Conservation (phyloP, 2,329 filamentous ascomycete species). For the Phaeosphaeria sp. region DNA sequence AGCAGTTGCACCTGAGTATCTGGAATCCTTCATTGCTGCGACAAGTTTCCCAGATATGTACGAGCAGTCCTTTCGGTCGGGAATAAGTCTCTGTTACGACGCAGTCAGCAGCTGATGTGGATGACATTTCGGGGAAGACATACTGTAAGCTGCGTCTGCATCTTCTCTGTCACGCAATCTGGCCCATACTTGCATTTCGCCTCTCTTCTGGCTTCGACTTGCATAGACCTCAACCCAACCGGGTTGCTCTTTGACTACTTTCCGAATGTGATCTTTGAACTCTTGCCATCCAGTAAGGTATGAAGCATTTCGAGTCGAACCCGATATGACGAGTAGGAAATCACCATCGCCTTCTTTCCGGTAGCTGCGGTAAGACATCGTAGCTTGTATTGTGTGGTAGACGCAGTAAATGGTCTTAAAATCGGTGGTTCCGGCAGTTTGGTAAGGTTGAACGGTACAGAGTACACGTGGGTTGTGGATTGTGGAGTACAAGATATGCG, state of each 20-base stretch:
- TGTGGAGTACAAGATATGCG: neutral
- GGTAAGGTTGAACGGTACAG: neutral
- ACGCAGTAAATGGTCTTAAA: neutral
- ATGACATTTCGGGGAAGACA: conserved; percentile 4
- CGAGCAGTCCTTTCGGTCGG: conserved; percentile 31
- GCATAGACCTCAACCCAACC: conserved; percentile 46
- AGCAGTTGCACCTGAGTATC: conserved; percentile 46
- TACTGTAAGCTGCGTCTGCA: conserved; percentile 44
- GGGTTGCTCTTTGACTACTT: conserved; percentile 43
- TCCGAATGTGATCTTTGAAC: conserved; percentile 48
- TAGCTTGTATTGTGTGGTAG: neutral
- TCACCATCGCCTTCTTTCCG: conserved; percentile 32
- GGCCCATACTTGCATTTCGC: conserved; percentile 46
- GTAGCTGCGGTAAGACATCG: conserved; percentile 19
- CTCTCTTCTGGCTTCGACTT: conserved; percentile 31
- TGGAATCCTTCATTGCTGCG: conserved; percentile 33
- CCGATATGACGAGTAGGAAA: conserved; percentile 40
- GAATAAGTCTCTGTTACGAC: conserved; percentile 25
- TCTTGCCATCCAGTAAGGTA: conserved; percentile 44
- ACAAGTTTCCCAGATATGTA: conserved; percentile 44
- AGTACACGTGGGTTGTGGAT: neutral
- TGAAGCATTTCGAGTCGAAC: conserved; percentile 30
- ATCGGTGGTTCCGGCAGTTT: neutral
- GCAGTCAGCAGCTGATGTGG: neutral
- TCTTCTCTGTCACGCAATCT: conserved; percentile 43